Percentiles rank a stretch among this genome's conserved stretches.
Evolutionary conservation across 225 moss, liverwort and hornwort genomes (phyloP).

Genomic region (Pleurozium schreberi): DNA sequence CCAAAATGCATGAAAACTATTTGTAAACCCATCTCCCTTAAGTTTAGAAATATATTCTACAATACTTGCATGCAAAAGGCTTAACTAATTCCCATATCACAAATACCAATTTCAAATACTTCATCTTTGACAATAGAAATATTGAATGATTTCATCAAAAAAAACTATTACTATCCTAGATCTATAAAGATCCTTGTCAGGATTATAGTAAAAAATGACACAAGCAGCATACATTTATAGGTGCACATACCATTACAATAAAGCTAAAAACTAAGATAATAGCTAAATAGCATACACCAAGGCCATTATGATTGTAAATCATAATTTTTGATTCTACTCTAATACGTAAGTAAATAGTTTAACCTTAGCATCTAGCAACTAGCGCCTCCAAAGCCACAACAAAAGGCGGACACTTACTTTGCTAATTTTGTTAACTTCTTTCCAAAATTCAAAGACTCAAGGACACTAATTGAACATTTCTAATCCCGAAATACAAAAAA

Average conservation of each 20-base stretch:
- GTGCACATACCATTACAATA: rapidly evolving
- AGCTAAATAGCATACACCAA: neutral
- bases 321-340: neutral
- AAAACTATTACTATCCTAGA: neutral
- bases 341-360: rapidly evolving
- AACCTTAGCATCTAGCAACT: too few species aligned
- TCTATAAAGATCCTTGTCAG: neutral
- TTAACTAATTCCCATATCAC: neutral
- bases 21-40: rapidly evolving
- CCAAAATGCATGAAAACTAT: rapidly evolving
- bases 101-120: neutral
- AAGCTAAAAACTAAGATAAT: neutral
- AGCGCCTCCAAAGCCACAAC: too few species aligned
- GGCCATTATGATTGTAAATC: too few species aligned
- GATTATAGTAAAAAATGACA: too few species aligned
- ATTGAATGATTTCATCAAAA: neutral
- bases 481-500: neutral
- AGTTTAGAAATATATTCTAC: rapidly evolving
- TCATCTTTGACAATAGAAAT: too few species aligned
- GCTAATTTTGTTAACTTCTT: too few species aligned
- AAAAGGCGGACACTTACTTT: rapidly evolving
- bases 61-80: neutral
- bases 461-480: too few species aligned
- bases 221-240: neutral
- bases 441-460: too few species aligned